Base-by-base conservation (phyloP, 371 early-diverging fungal species). In the Mortierella sp. region DNA sequence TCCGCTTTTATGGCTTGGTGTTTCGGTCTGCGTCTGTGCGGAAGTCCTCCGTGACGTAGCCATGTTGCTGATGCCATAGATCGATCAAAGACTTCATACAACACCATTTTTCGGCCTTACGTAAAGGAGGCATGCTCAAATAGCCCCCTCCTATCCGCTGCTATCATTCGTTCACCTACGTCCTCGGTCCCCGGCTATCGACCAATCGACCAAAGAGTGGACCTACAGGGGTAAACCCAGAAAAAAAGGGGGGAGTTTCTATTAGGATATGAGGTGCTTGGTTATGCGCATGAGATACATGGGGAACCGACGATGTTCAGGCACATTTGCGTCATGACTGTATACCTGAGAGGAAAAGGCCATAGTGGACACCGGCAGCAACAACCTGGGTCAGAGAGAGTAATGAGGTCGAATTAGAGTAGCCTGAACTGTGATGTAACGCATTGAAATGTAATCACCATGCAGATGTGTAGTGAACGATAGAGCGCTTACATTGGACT, bases 201-300 rank as follows among this genome's bases (percentile, higher is more conserved):
- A 79, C 73, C 23, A 85, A 66, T 31, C 79, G 81, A 23, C 87
- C 87, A 49, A 82, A 86, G 28, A 87, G 44, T 12, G 87, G 87
- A 27, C 84, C 87, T 23, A 78, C 65, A 53, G 81, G 55, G 14
- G 47, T 26, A 52, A 4, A 39, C 21, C 26, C 41, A 42, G 24
- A 24, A 24, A 48, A 23, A 23, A 51, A 31, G 17, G 42, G 4
- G 30, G 3, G 46, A 26, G 8, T 23, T 5, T n/a, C n/a, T 27
- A 27, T 31, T 14, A 53, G 34, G 17, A 21, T n/a, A n/a, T n/a
- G n/a, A 37, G 31, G 53, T 34, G 49, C 17, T 24, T 17, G 21
- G 21, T 17, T 23, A 49, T 11, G 5, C 49, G 26, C 15, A 27
- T 1, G n/a, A n/a, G n/a, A n/a, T n/a, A n/a, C n/a, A n/a, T n/a